Evolutionary conservation across 352 stramenopile genomes (phyloP), one percentile per base, ranked within the genome.

Genomic region (Globisporangium perplexum): DNA sequence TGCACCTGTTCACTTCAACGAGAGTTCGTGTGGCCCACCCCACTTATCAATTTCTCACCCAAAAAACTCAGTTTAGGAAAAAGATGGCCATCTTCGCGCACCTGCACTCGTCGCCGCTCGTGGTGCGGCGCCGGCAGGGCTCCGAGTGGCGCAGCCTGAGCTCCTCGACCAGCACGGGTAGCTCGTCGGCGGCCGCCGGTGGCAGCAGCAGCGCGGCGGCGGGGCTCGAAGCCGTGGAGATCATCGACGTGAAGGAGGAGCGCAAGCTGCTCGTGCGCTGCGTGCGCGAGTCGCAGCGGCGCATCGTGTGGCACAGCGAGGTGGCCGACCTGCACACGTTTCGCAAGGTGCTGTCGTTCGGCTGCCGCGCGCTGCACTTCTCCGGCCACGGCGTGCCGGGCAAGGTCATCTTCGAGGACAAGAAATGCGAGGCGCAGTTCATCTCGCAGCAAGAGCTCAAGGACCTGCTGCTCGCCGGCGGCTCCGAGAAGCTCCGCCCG

Each of bases 241-340:
- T 92, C 64, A 87, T 92, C 65, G 82, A 88, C 65, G 82, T 92
- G 28, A 82, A 86, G 47, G 65, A 83, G 42, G 82, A 92, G 70
- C 78, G 82, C 26, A 74, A 73, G 47, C 68, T 92, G 54, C 74
- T 92, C 28, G 63, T 86, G 49, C 77, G 89, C 54, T 90, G 79
- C 36, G 49, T 92, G 41, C 77, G 77, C 28, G 82, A 92, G 57
- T 72, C 65, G 53, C 70, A 77, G 41, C 75, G 77, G 24, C 69
- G 68, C 26, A 74, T 92, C 50, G 68, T 74, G 44, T 92, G 82
- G 82, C 82, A 85, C 55, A 87, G 71, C 46, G 77, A 92, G 58
- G 82, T 92, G 39, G 82, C 82, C 0, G 78, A 92, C 54, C 57
- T 92, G 17, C 82, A 92, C 62, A 86, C 78, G 1, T 92, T 92